Base-by-base conservation (phyloP, 2,329 filamentous ascomycete genomes). In the Chrysosporium keratinophilum region DNA sequence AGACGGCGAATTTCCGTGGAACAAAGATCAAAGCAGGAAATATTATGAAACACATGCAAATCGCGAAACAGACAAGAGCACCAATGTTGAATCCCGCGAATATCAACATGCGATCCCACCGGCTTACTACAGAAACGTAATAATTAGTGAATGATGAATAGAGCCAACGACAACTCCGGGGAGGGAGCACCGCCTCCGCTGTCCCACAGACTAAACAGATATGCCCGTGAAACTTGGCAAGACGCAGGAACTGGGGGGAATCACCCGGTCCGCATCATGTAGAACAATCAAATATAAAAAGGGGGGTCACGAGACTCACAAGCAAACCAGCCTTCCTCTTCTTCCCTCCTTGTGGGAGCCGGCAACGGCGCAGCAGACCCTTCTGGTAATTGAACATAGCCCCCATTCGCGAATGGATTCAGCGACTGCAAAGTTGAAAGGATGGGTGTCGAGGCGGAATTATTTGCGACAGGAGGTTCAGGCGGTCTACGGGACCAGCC, bases 301-400 rank as follows among this genome's bases (percentile, higher is more conserved):
- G 39, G 37, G 34, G 35, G 43, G 51, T 52, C 55, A 57, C 50
- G 54, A 68, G 64, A 82, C 93, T 91, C 81, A 98, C 93, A 77
- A 65, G 87, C 84, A 81, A 96, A 90, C 83, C 87, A 96, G 59
- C 84, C 87, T 73, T 96, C 93, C 68, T 97, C 91, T 71, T 97
- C 93, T 67, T 96, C 90, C 63, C 90, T 83, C 65, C 90, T 80
- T 66, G 71, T 87, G 58, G 88, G 82, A 57, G 89, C 89, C 50
- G 91, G 91, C 48, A 96, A 74, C 60, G 90, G 89, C 59, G 91
- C 89, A 47, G 88, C 89, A 35, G 87, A 77, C 61, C 79, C 78
- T 67, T 95, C 90, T 54, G 93, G 91, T 48, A 98, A 82, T 69
- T 87, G 84, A 61, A 97, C 85, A 79, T 95, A 94, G 69, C 90